phyloP scores from a whole-genome alignment of 2,329 filamentous ascomycete genomes.

The Aspergillus unguis region DNA sequence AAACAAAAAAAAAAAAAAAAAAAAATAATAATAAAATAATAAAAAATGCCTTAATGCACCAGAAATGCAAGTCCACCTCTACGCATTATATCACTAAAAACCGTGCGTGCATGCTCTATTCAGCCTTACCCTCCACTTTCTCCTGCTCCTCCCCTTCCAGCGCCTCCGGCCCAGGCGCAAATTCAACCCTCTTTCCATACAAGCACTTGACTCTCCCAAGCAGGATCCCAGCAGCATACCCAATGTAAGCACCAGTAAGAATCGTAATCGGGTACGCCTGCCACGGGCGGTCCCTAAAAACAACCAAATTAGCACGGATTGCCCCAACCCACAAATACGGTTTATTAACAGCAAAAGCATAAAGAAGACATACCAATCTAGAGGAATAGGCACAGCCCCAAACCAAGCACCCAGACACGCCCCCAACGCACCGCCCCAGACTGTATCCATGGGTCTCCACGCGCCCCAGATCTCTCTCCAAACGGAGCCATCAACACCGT shows the following conservation, averaged over 20 bases:
- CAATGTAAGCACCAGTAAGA: slow-evolving; percentile 74
- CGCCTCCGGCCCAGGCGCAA: slow-evolving; percentile 22
- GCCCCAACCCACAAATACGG: background rate
- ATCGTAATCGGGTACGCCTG: slow-evolving; percentile 97
- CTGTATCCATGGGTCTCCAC: slow-evolving; percentile 72
- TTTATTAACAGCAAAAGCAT: background rate
- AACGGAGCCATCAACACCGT: slow-evolving; percentile 68
- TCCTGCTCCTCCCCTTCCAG: background rate
- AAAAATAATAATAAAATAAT: background rate
- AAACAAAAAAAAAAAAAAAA: background rate
- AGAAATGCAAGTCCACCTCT: background rate
- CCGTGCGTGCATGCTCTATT: background rate
- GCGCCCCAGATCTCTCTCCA: slow-evolving; percentile 70
- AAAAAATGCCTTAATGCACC: background rate
- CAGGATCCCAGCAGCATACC: slow-evolving; percentile 64
- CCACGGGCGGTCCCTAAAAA: slow-evolving; percentile 80
- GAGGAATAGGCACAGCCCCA: slow-evolving; percentile 87
- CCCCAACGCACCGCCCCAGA: slow-evolving; percentile 78
- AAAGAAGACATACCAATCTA: slow-evolving; percentile 68
- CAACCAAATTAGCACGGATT: background rate
- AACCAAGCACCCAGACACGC: slow-evolving; percentile 81
- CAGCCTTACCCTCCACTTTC: background rate
- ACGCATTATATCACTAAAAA: background rate
- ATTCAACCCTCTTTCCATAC: slow-evolving; percentile 36
- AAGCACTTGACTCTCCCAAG: slow-evolving; percentile 21